Evolutionary conservation across 2,329 filamentous ascomycete species (phyloP).

Genomic region (Lasiodiplodia sp.): DNA sequence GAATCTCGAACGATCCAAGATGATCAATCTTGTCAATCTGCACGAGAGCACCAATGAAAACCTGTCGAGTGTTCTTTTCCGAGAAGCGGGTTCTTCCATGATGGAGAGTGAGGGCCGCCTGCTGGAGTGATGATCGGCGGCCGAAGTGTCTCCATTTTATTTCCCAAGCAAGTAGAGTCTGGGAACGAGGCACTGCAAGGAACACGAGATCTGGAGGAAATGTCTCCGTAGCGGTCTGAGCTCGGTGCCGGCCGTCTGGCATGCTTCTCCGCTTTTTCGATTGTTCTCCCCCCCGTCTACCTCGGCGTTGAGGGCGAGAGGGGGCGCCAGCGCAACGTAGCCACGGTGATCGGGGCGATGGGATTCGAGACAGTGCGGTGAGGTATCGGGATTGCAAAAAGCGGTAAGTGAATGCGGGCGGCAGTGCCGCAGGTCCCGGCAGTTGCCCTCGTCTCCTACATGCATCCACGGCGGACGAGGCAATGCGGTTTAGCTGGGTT

Average conservation of each 20-base stretch:
- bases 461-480: constrained; percentile 10
- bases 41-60: constrained; percentile 14
- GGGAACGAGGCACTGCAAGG: not conserved
- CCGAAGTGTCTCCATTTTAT: constrained; percentile 16
- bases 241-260: not conserved
- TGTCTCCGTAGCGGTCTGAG: constrained; percentile 16
- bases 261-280: constrained; percentile 19
- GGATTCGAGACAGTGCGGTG: not conserved
- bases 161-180: not conserved
- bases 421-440: constrained; percentile 21
- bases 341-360: not conserved
- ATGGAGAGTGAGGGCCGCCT: not conserved
- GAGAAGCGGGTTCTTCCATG: not conserved
- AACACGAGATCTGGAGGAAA: constrained; percentile 18
- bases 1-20: constrained; percentile 23
- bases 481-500: constrained; percentile 21
- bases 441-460: not conserved
- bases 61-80: constrained; percentile 1
- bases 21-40: constrained; percentile 20
- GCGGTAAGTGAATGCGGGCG: constrained; percentile 9
- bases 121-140: constrained; percentile 10
- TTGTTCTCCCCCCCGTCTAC: not conserved
- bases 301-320: not conserved
- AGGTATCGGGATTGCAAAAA: not conserved
- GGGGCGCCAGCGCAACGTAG: not conserved